Conservation (phyloP, 805 yeast genomes). For the Candida sanyiensis region DNA sequence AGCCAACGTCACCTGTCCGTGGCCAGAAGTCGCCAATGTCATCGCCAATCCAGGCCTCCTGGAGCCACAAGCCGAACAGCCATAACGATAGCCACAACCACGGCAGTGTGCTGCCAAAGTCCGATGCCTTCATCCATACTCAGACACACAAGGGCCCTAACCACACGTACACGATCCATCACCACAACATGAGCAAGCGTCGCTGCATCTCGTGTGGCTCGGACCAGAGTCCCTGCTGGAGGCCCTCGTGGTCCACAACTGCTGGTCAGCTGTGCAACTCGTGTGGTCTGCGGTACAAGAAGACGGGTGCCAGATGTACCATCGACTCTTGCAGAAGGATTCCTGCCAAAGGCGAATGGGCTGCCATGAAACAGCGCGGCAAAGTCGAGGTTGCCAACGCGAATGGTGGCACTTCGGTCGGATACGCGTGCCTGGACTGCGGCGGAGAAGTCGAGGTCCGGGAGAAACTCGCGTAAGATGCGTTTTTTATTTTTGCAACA, state of each 20-base stretch:
- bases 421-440: slow-evolving; percentile 54
- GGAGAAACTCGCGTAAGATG: too few relatives aligned
- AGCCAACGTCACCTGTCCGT: slow-evolving; percentile 1
- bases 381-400: slow-evolving; percentile 28
- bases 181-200: slow-evolving; percentile 33
- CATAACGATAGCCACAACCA: slow-evolving; percentile 11
- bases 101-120: slow-evolving; percentile 10
- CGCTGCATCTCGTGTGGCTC: slow-evolving; percentile 88
- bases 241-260: slow-evolving; percentile 89
- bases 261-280: slow-evolving; percentile 97
- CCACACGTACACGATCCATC: slow-evolving; percentile 27
- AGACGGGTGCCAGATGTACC: slow-evolving; percentile 87
- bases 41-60: slow-evolving; percentile 5
- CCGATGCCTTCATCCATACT: slow-evolving; percentile 23
- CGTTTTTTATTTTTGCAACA: too few relatives aligned
- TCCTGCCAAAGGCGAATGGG: slow-evolving; percentile 96
- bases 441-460: slow-evolving; percentile 49
- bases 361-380: slow-evolving; percentile 74
- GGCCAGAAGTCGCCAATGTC: slow-evolving; percentile 1
- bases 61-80: neutral
- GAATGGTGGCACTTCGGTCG: slow-evolving; percentile 26
- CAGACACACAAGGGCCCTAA: slow-evolving; percentile 25
- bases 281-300: slow-evolving; percentile 91
- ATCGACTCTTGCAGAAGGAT: slow-evolving; percentile 72
- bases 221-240: slow-evolving; percentile 94